Evolutionary conservation across 2,329 filamentous ascomycete genomes (phyloP), one percentile per base, ranked within the genome.

Genomic region (Bipolaris gigantea): DNA sequence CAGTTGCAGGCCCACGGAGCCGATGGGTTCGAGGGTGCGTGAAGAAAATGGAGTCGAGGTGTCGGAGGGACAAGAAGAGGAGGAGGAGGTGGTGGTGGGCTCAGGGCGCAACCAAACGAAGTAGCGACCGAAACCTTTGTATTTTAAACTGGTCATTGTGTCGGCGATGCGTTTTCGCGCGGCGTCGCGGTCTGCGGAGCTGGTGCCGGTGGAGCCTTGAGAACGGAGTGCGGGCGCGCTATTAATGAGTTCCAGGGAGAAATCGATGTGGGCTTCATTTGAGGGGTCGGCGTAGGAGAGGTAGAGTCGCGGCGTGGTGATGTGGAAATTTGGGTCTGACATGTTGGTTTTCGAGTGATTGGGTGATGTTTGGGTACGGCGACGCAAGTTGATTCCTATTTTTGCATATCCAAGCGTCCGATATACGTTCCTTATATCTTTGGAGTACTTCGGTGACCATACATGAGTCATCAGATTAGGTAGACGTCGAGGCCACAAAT

Each of bases 321-420:
- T 73, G 2, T 89, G 84, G 81, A 89, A 89, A 72, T 86, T 79
- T 76, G 34, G 41, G 30, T 25, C 23, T 38, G 51, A 38, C 55
- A 55, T 55, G 2, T 23, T 34, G 33, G 5, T 15, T n/a, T 33
- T 1, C 15, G 30, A 2, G 18, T 11, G 11, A 4, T 16, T 50
- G 27, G 45, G 40, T 50, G 40, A 54, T 45, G 4, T 30, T 30
- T 4, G 10, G 1, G 10, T 30, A 11, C 9, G 27, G 10, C 27
- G 7, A 23, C 19, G 18, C 13, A 32, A 8, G 23, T 21, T 35
- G 13, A 33, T 3, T 32, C 9, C 8, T 7, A 11, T 6, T 16
- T 10, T 30, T 30, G 10, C 1, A 13, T 9, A 13, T 30, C 27
- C 1, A 11, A 11, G 13, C 1, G 10, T 30, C 10, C 27, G 9